Evolutionary conservation across 768 basidiomycete genomes (phyloP), one percentile per base, ranked within the genome.

Genomic region (Myochromella boudieri): DNA sequence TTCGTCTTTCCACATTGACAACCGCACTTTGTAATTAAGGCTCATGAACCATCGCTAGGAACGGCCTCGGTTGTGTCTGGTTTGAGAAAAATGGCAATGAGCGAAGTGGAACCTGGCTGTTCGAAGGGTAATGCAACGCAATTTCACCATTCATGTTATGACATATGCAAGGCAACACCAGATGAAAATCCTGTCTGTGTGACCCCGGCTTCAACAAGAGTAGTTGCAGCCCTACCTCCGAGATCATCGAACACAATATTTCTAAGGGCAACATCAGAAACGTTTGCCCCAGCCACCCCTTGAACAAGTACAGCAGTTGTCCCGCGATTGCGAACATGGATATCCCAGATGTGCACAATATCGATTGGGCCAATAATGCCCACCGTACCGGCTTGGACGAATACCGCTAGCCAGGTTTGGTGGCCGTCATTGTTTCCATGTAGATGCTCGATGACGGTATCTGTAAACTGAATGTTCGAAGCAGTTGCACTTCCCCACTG

Each of bases 381-480:
- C 5, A 26, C 34, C 14, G 34, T 46, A 14, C 18, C 18, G 14
- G 21, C 45, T 24, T 46, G 22, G 17, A 46, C 45, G 11, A 46
- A 46, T 10, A 46, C 26, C 7, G 45, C 45, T 5, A 46, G 34
- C 45, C 45, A 46, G 3, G 45, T 46, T 24, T 37, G 34, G 29
- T 38, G 45, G 21, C 45, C 45, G 21, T 46, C 45, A 20, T 46
- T 46, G 17, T 37, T 12, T 64, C 3, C 62, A 64, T 15, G 53
- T 53, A 18, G 34, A 44, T 17, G 15, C 11, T 27, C 40, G 24
- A n/a, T 42, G 40, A 17, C 18, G 39, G 41, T 46, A 21, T 46
- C 44, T 14, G 37, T 38, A 12, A 46, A 46, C 15, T n/a, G 28
- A 10, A 46, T 31, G 15, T 46, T 31, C 10, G 28, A n/a, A 10